A percentile compares a stretch with the other conserved stretches of the same genome.
Conservation (phyloP, 352 stramenopile species). For the Phytopythium montanum region DNA sequence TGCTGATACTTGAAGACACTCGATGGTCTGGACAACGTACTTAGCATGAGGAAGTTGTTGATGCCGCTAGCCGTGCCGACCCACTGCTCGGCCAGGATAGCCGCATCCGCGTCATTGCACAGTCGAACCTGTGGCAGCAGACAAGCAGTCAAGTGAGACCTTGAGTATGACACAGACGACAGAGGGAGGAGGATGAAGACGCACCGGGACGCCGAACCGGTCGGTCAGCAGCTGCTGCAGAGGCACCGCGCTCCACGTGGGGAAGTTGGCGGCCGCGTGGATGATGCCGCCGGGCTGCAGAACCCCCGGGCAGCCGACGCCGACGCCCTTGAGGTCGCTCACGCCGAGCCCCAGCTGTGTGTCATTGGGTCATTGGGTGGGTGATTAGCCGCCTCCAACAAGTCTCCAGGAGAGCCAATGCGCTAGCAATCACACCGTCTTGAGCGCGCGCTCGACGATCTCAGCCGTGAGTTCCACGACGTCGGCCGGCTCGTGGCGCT, state of each 20-base stretch:
- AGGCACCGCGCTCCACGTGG: slow-evolving; percentile 56
- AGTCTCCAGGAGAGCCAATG: too few relatives aligned
- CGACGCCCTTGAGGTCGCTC: slow-evolving; percentile 38
- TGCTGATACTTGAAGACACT: not conserved
- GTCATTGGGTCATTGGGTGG: too few relatives aligned
- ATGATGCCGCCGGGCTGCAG: slow-evolving; percentile 47
- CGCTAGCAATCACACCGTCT: slow-evolving; percentile 20
- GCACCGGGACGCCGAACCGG: slow-evolving; percentile 26
- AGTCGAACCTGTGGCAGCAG: slow-evolving; percentile 25
- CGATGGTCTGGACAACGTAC: slow-evolving; percentile 24
- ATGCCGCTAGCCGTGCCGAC: slow-evolving; percentile 55
- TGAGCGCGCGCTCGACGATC: slow-evolving; percentile 39
- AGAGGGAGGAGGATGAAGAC: not conserved
- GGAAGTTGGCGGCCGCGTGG: slow-evolving; percentile 66
- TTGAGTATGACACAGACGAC: not conserved
- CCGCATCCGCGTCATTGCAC: slow-evolving; percentile 80
- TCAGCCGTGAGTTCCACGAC: slow-evolving; percentile 48
- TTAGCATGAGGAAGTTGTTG: slow-evolving; percentile 82
- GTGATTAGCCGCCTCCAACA: too few relatives aligned
- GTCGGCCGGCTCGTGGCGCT: slow-evolving; percentile 37
- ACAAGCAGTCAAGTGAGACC: not conserved
- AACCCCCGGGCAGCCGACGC: slow-evolving; percentile 64
- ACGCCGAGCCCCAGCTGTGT: slow-evolving; percentile 25
- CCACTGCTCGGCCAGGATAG: slow-evolving; percentile 80
- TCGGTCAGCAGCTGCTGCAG: slow-evolving; percentile 51